These are phyloP conservation scores for Millerozyma miso DNA, from an alignment of 805 yeast species.

Conservation along the genomic window DNA sequence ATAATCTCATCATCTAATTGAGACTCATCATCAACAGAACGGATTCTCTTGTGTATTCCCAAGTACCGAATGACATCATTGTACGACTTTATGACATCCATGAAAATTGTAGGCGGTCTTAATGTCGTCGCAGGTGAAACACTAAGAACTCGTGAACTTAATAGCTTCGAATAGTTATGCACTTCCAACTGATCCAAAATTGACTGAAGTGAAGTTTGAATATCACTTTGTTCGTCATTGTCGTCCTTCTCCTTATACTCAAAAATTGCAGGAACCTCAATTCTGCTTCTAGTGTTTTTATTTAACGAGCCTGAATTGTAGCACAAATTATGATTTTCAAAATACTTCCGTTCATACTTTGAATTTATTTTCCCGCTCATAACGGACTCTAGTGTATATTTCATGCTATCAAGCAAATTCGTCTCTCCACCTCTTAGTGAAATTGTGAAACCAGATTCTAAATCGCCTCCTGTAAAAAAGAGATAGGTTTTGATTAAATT, in stretches of 20 bases:
- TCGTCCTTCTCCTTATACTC: background rate
- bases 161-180: slow-evolving; percentile 29
- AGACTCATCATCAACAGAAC: slow-evolving; percentile 18
- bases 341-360: slow-evolving; percentile 57
- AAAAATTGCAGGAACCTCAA: background rate
- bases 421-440: slow-evolving; percentile 75
- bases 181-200: slow-evolving; percentile 30
- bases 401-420: slow-evolving; percentile 59
- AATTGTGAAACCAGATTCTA: slow-evolving; percentile 77
- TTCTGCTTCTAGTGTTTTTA: background rate
- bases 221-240: slow-evolving; percentile 9
- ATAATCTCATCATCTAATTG: slow-evolving; percentile 22
- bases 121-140: slow-evolving; percentile 82
- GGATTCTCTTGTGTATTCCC: slow-evolving; percentile 18
- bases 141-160: slow-evolving; percentile 58
- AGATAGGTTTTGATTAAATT: slow-evolving; percentile 64
- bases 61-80: slow-evolving; percentile 21
- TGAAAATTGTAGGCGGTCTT: slow-evolving; percentile 61
- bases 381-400: slow-evolving; percentile 77
- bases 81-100: slow-evolving; percentile 53
- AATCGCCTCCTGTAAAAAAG: slow-evolving; percentile 74
- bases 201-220: slow-evolving; percentile 12
- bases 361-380: slow-evolving; percentile 74
- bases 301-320: background rate
- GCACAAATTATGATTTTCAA: slow-evolving; percentile 17